phyloP scores from a whole-genome alignment of 2,329 filamentous ascomycete species.

The Fusarium euwallaceae region DNA sequence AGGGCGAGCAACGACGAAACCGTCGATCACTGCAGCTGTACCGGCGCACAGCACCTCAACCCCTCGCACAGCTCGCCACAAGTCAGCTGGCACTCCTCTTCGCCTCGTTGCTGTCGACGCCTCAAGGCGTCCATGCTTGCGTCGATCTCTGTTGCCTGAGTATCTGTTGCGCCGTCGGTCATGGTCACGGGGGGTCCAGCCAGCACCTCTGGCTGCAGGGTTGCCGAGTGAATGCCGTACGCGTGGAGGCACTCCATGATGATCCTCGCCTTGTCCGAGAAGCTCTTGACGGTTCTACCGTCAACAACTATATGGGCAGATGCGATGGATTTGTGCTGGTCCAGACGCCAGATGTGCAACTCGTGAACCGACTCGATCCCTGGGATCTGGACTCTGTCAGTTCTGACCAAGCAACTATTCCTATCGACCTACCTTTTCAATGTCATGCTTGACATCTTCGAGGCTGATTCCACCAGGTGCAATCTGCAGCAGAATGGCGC shows the following conservation, averaged over 20 bases:
- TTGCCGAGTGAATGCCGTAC: constrained; percentile 79
- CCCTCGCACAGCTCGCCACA: constrained; percentile 65
- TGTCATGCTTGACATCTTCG: constrained; percentile 75
- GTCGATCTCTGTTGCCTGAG: constrained; percentile 24
- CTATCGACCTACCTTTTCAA: constrained; percentile 67
- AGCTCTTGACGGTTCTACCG: constrained; percentile 67
- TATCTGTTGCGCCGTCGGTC: constrained; percentile 15
- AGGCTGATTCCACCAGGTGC: constrained; percentile 71
- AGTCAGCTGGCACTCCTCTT: constrained; percentile 61
- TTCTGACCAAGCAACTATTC: background rate
- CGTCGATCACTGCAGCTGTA: constrained; percentile 37
- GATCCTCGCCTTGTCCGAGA: constrained; percentile 71
- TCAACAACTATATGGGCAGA: constrained; percentile 77
- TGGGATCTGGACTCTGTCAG: constrained; percentile 64
- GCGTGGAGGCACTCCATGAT: constrained; percentile 78
- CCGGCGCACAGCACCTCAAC: constrained; percentile 62
- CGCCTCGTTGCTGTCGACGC: constrained; percentile 34
- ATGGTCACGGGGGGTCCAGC: constrained; percentile 25
- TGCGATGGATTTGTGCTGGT: constrained; percentile 77
- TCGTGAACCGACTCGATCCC: constrained; percentile 78
- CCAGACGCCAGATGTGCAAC: constrained; percentile 80
- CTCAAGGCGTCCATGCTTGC: constrained; percentile 10
- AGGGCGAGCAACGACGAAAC: constrained; percentile 15
- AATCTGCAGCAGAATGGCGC: constrained; percentile 76
- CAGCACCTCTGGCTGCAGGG: constrained; percentile 74